Evolutionary conservation across 257 asterid genomes (phyloP), one percentile per base, ranked within the genome.

Genomic region (Salvia rosmarinus): DNA sequence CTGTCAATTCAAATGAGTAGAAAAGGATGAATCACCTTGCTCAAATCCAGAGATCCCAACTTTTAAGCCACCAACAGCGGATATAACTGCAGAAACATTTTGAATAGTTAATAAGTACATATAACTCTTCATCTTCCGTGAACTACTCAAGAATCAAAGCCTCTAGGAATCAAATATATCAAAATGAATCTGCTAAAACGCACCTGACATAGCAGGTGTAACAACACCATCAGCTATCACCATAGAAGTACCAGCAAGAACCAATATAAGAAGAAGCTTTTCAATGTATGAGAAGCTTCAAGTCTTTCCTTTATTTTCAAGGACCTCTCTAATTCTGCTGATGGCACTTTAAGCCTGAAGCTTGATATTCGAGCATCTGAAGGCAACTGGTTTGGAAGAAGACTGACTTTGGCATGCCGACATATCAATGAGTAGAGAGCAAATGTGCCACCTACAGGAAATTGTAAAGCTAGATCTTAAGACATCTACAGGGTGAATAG

Each of bases 161-260:
- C 63, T 71, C 59, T 47, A 60, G 54, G 60, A 69, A 78, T 51
- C 34, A 70, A 61, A 64, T 54, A 47, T 51, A 74, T 54, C 49
- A 62, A 51, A 52, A 16, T 39, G 71, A 56, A 67, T 37, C 39
- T 14, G 60, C 74, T 57, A 79, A 69, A 55, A 70, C 65, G 74
- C 74, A 95, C 98, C 99, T 82, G 99, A 95, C 99, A 92, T 92
- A 65, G 96, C 97, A 72, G 99, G 99, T 10, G 99, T 95, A 49
- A 95, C 99, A 62, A 95, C 96, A 70, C 97, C 98, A 75, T 87
- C 97, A 86, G 97, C 98, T 61, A 95, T 91, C 84, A 95, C 99
- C 99, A 95, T 95, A 32, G 99, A 91, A 47, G 98, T 95, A 81
- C 97, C 99, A 79, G 95, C 96, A 82, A 95, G 98, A 72, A 95